These are phyloP conservation scores for Bruguiera gymnorhiza DNA, from an alignment of 345 rosid species.

Conservation along the genomic window DNA sequence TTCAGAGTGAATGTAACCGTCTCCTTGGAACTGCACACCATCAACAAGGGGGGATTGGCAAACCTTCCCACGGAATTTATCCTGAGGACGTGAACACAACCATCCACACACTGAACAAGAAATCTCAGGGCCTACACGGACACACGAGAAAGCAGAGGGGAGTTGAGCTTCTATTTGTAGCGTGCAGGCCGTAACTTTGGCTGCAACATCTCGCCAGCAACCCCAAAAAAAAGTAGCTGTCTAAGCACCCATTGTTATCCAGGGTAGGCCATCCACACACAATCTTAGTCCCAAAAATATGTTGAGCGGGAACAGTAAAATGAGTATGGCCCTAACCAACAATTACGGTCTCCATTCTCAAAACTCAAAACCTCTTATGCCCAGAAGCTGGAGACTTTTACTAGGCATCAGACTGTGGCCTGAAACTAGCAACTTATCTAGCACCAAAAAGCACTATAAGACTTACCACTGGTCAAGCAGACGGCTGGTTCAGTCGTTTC, in stretches of 20 bases:
- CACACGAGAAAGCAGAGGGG: background rate
- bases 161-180: conserved; percentile 33
- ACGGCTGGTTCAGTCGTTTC: conserved; percentile 97
- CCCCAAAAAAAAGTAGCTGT: conserved; percentile 49
- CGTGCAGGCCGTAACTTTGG: conserved; percentile 93
- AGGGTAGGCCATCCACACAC: background rate
- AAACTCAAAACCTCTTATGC: background rate
- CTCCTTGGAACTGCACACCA: conserved; percentile 94
- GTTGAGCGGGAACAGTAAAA: background rate
- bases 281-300: conserved; percentile 5
- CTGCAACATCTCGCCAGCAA: conserved; percentile 82
- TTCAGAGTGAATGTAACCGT: conserved; percentile 92
- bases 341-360: background rate
- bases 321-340: background rate
- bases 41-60: conserved; percentile 73
- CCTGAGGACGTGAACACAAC: conserved; percentile 42
- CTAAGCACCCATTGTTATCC: conserved; percentile 68
- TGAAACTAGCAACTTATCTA: background rate
- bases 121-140: background rate
- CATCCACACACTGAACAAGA: background rate
- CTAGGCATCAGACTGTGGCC: background rate
- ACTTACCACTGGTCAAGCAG: conserved; percentile 77
- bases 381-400: background rate
- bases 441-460: conserved; percentile 14
- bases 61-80: conserved; percentile 93